phyloP scores from a whole-genome alignment of 495 filamentous ascomycete species.

The Penicillium macrosclerotiorum region DNA sequence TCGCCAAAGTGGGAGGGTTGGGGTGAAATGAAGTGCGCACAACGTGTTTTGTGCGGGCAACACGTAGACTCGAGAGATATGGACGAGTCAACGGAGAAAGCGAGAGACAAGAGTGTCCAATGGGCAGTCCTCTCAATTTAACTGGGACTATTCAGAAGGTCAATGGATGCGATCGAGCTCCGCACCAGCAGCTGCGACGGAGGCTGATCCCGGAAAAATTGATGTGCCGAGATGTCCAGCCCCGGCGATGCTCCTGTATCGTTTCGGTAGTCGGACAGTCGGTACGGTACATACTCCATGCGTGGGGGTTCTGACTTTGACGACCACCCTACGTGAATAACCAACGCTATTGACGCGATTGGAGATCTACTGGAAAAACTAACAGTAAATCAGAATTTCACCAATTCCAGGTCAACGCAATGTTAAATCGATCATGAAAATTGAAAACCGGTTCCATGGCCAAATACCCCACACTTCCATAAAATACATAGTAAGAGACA shows the following conservation, averaged over 20 bases:
- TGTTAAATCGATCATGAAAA: too few relatives aligned
- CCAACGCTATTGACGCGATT: too few relatives aligned
- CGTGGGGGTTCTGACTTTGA: too few relatives aligned
- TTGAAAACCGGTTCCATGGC: too few relatives aligned
- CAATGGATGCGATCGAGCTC: constrained; percentile 25
- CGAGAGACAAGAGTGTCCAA: neutral
- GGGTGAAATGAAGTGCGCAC: constrained; percentile 5
- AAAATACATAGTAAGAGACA: too few relatives aligned
- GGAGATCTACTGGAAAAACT: too few relatives aligned
- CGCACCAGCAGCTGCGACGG: constrained; percentile 31
- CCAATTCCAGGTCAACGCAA: too few relatives aligned
- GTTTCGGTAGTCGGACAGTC: too few relatives aligned
- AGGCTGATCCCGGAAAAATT: constrained; percentile 32
- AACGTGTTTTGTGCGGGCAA: constrained; percentile 4
- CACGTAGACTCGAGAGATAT: neutral
- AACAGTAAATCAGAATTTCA: too few relatives aligned
- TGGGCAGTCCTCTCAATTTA: constrained; percentile 6
- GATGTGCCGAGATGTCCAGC: constrained; percentile 21
- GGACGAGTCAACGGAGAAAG: neutral
- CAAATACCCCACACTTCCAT: too few relatives aligned
- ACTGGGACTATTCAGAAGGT: constrained; percentile 16
- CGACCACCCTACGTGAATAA: too few relatives aligned
- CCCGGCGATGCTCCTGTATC: neutral
- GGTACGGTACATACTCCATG: too few relatives aligned
- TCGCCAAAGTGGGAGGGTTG: constrained; percentile 14